Evolutionary conservation across 306 rosid species (phyloP), one percentile per base, ranked within the genome.

Genomic region (Pachyrhizus erosus): DNA sequence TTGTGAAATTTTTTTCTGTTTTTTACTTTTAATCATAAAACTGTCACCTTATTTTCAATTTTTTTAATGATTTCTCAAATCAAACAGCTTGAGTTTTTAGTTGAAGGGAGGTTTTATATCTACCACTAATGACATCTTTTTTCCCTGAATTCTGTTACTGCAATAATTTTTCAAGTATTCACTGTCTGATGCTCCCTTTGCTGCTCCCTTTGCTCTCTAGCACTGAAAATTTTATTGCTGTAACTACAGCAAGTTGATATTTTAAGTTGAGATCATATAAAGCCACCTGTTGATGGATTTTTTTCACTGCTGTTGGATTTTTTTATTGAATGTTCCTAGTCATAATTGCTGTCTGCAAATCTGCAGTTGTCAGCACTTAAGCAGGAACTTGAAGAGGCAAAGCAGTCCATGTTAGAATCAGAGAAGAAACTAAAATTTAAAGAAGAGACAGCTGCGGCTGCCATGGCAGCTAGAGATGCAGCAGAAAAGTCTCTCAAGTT

Each of bases 401-500:
- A 91, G 85, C 94, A 90, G 71, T 87, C 90, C 70, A 80, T 89
- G 88, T 67, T 89, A 82, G 99, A 96, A 82, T 92, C 87, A 3
- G 94, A 91, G 82, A 93, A 93, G 80, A 96, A 93, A 82, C 96
- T 93, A 80, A 93, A 87, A 85, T 93, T 96, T 89, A 96, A 96
- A 86, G 99, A 93, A 91, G 98, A 96, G 87, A 93, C 97, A 4
- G 93, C 98, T 64, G 80, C 88, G 69, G 99, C 99, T 81, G 99
- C 99, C 75, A 96, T 96, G 97, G 97, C 97, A 49, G 99, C 99
- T 54, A 94, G 98, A 92, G 97, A 96, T 88, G 99, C 99, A 69
- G 98, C 99, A 14, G 98, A 96, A 89, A 93, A 96, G 77, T 96
- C 98, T 61, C 86, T 96, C 61, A 92, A 42, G 87, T 77, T 96